Evolutionary conservation across 192 early-diverging fungal genomes (phyloP).

Genomic region (Coemansia sp.): DNA sequence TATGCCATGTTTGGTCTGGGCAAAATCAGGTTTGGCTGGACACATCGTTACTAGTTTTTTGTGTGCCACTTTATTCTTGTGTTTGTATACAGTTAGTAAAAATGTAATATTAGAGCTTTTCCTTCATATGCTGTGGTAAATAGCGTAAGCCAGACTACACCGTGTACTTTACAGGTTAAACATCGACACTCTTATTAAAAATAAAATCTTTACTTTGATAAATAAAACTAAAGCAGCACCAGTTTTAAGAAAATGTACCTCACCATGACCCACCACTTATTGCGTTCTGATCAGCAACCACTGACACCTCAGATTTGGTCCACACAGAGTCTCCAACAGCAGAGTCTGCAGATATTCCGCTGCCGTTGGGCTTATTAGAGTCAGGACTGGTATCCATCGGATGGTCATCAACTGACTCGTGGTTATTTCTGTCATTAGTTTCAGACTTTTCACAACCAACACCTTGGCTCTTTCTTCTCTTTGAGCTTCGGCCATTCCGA

Average conservation of each 20-base stretch:
- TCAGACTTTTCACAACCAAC: background rate
- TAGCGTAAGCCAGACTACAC: too few species aligned
- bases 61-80: too few species aligned
- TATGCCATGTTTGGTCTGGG: background rate
- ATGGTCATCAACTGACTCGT: constrained; percentile 5
- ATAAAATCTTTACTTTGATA: too few species aligned
- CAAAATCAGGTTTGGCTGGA: too few species aligned
- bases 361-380: background rate
- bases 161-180: too few species aligned
- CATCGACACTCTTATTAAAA: too few species aligned
- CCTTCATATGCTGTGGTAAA: too few species aligned
- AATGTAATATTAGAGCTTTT: too few species aligned
- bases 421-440: background rate
- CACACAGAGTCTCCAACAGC: background rate
- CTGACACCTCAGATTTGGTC: background rate
- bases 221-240: too few species aligned
- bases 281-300: background rate
- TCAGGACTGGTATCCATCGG: constrained; percentile 5
- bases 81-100: too few species aligned
- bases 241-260: background rate
- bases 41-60: too few species aligned
- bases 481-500: constrained; percentile 7
- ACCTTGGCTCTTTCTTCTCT: constrained; percentile 10
- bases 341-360: background rate
- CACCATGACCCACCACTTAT: background rate